These are phyloP conservation scores for Oldenlandia corymbosa DNA, from an alignment of 257 asterid species.

Conservation along the genomic window DNA sequence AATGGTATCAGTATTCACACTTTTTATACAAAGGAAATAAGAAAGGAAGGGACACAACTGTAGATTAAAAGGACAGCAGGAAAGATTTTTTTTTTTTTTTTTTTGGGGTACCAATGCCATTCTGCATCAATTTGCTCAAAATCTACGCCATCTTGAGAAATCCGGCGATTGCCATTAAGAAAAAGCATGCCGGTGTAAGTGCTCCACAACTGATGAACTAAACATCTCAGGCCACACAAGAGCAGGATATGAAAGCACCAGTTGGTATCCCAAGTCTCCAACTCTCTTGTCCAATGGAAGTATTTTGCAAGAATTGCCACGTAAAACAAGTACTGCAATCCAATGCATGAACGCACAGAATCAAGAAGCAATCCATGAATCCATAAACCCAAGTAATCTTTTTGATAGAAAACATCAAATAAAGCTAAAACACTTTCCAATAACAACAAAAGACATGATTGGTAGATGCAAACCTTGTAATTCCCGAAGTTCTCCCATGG, in stretches of 20 bases:
- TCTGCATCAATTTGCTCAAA: constrained; percentile 74
- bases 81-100: background rate
- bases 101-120: constrained; percentile 94
- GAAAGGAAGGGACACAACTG: background rate
- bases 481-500: constrained; percentile 74
- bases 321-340: constrained; percentile 25
- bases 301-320: constrained; percentile 66
- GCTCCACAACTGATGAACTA: constrained; percentile 71
- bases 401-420: background rate
- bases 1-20: background rate
- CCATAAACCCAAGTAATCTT: background rate
- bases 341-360: constrained; percentile 4
- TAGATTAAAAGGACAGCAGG: background rate
- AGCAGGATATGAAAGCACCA: constrained; percentile 74
- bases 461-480: constrained; percentile 49
- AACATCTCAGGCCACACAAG: constrained; percentile 50
- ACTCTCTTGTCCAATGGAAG: constrained; percentile 36
- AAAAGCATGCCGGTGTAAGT: constrained; percentile 44
- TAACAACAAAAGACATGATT: background rate
- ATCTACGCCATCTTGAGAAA: constrained; percentile 61
- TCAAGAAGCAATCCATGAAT: background rate
- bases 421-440: background rate
- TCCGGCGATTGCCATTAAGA: constrained; percentile 40
- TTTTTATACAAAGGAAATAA: background rate
- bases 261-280: constrained; percentile 29